Percentiles rank a stretch among this genome's conserved stretches.
Evolutionary conservation across 73 alveolate genomes (phyloP).

Genomic region (Paramecium tetraurelia): DNA sequence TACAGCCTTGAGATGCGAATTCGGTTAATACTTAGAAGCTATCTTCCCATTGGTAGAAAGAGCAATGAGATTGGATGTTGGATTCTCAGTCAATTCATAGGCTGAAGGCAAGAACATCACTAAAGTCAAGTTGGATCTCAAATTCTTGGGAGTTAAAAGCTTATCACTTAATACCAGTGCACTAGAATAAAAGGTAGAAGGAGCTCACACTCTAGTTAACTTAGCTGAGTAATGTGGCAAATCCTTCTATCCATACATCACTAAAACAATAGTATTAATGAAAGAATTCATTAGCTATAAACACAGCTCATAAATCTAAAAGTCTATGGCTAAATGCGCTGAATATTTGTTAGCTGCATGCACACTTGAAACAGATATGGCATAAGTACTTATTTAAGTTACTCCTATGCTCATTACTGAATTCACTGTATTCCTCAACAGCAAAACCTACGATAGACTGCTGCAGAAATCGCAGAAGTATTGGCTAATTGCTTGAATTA

Average conservation of each 20-base stretch:
- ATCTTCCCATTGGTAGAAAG: conserved; percentile 26
- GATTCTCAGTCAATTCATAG: conserved; percentile 28
- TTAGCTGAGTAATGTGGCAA: conserved; percentile 52
- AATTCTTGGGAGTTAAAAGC: conserved; percentile 53
- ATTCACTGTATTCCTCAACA: background rate
- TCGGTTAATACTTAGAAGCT: conserved; percentile 15
- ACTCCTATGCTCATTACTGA: conserved; percentile 10
- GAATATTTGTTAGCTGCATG: background rate
- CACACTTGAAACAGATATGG: conserved; percentile 24
- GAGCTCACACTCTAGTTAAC: conserved; percentile 51
- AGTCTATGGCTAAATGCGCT: conserved; percentile 14
- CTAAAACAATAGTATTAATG: background rate
- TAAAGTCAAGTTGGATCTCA: conserved; percentile 55
- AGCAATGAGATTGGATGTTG: conserved; percentile 55
- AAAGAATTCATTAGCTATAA: conserved; percentile 19
- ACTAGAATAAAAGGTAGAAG: conserved; percentile 59
- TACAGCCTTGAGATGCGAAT: conserved; percentile 33
- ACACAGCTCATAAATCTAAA: conserved; percentile 47
- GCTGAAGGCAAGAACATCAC: conserved; percentile 47
- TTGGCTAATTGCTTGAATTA: background rate
- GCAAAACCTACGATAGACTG: background rate
- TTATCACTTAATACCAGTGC: conserved; percentile 53
- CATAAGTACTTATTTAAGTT: background rate
- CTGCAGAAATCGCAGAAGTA: conserved; percentile 24
- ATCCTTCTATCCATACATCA: conserved; percentile 52